Evolutionary conservation across 1,284 basidiomycete genomes (phyloP), one percentile per base, ranked within the genome.

Genomic region (Trametes pubescens): DNA sequence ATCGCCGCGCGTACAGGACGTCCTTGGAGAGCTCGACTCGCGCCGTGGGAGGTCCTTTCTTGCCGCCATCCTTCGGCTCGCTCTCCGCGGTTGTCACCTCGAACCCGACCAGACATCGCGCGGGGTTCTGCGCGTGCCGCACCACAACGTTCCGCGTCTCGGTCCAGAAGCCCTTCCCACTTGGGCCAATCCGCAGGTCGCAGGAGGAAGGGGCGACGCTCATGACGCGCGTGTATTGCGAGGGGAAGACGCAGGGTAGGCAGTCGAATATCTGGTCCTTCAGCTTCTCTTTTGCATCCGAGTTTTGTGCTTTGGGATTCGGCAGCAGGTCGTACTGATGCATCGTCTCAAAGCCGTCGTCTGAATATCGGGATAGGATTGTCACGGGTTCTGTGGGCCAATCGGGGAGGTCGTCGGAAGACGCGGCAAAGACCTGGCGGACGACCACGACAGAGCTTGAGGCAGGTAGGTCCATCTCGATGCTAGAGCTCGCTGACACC

Each of bases 81-180:
- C 49, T 40, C 21, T 57, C 51, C 2, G 51, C 54, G 13, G 53
- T 13, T 5, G 65, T 55, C 38, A 77, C 66, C 38, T 77, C 74
- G 54, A 80, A 78, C 16, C 77, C 77, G 4, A 77, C 69, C 40
- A 79, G 67, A 38, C 75, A 77, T 18, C 77, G 75, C 29, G 73
- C 78, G 1, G 76, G 75, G 53, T 75, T 75, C 8, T 65, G 68
- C 26, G 65, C 62, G 48, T 70, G 74, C 9, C 72, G 69, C 44
- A 68, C 62, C 18, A 72, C 72, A 48, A 78, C 52, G 60, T 77
- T 78, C 56, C 74, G 71, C 54, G 78, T 80, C 71, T 77, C 73
- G 14, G 76, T 70, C 74, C 76, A 79, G 62, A 76, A 71, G 13
- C 78, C 78, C 65, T 76, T 77, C 44, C 78, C 78, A 59, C 73